Conservation (phyloP, 2,329 filamentous ascomycete species). For the Juglanconis oblonga region DNA sequence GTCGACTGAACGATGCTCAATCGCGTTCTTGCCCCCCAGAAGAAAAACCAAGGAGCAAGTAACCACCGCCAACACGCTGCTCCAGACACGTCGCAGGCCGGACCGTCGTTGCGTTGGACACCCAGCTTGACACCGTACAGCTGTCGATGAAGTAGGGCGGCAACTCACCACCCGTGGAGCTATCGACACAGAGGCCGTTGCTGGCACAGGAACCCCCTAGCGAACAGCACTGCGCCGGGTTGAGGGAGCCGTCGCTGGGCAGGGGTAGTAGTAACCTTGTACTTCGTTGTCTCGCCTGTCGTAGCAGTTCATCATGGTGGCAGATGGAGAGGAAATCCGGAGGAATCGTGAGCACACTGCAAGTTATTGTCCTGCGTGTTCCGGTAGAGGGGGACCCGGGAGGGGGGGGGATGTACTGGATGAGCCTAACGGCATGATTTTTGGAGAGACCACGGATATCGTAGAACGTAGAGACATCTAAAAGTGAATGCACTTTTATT, state of each 20-base stretch:
- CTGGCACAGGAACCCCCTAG: background rate
- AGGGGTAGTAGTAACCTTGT: background rate
- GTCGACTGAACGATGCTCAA: background rate
- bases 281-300: background rate
- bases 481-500: background rate
- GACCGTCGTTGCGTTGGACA: background rate
- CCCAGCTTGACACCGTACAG: background rate
- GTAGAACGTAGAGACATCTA: too few species aligned
- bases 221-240: background rate
- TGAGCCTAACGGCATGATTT: too few species aligned
- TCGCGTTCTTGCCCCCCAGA: too few species aligned
- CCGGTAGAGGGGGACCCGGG: too few species aligned
- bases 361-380: too few species aligned
- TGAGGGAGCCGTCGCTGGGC: background rate
- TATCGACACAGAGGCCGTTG: background rate
- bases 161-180: background rate
- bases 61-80: background rate
- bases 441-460: too few species aligned
- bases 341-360: too few species aligned
- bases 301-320: background rate
- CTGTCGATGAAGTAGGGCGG: background rate
- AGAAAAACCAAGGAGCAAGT: too few species aligned
- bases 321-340: too few species aligned
- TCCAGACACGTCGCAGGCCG: background rate
- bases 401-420: too few species aligned